These are phyloP conservation scores for Penicillium decumbens DNA, from an alignment of 2,329 filamentous ascomycete genomes.

Conservation along the genomic window DNA sequence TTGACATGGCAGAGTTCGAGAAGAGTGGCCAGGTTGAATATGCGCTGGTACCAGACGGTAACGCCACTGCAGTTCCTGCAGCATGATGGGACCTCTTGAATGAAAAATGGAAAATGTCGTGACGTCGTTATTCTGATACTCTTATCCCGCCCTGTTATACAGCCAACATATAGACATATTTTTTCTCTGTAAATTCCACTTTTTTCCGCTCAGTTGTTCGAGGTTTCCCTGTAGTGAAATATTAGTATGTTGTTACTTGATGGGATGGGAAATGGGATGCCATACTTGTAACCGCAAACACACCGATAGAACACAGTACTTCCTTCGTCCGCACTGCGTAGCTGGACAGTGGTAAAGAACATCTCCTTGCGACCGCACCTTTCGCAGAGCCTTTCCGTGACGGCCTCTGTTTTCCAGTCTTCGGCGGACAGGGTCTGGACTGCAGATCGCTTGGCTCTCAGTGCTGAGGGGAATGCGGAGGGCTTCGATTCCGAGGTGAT, in stretches of 20 bases:
- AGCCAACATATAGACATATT: constrained; percentile 22
- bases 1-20: constrained; percentile 98
- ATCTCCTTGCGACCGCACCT: constrained; percentile 80
- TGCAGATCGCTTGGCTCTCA: constrained; percentile 80
- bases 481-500: constrained; percentile 82
- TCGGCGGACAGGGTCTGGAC: constrained; percentile 75
- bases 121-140: constrained; percentile 28
- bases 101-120: constrained; percentile 20
- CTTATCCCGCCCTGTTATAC: constrained; percentile 27
- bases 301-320: constrained; percentile 88
- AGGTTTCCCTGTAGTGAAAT: constrained; percentile 28
- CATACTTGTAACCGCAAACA: constrained; percentile 78
- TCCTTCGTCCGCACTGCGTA: constrained; percentile 91
- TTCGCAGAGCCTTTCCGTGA: constrained; percentile 65
- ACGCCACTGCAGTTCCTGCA: constrained; percentile 26
- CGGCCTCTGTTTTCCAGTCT: constrained; percentile 69
- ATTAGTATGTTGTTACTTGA: constrained; percentile 18
- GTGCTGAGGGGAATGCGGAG: constrained; percentile 81
- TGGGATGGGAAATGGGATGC: constrained; percentile 1
- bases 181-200: constrained; percentile 13
- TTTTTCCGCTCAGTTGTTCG: constrained; percentile 30
- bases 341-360: constrained; percentile 76
- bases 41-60: constrained; percentile 71
- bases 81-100: constrained; percentile 22
- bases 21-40: constrained; percentile 85